A percentile compares a stretch with the other conserved stretches of the same genome.
Conservation (phyloP, 257 asterid genomes). For the Penstemon eatonii region DNA sequence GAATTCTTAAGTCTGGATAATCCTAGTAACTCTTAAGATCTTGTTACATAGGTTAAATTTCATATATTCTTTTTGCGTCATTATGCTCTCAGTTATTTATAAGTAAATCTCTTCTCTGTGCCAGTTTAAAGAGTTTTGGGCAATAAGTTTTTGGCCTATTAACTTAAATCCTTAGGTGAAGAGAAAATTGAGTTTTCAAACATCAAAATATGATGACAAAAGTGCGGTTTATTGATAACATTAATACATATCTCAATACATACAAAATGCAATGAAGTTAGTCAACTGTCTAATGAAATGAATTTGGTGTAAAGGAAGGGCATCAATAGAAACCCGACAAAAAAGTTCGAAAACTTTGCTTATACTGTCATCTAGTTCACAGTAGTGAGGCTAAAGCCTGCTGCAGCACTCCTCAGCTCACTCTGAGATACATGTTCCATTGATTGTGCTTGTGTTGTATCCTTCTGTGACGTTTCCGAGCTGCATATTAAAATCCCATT, state of each 20-base stretch:
- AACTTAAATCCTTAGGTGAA: too few relatives aligned
- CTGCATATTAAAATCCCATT: slow-evolving; percentile 22
- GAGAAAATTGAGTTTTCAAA: background rate
- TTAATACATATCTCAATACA: background rate
- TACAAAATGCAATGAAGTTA: background rate
- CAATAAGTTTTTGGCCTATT: too few relatives aligned
- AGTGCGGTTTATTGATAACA: background rate
- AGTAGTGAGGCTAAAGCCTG: slow-evolving; percentile 42
- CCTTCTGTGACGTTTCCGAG: slow-evolving; percentile 37
- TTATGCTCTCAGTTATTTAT: background rate
- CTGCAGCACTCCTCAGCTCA: slow-evolving; percentile 49
- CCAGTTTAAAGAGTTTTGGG: too few relatives aligned
- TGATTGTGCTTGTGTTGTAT: slow-evolving; percentile 12
- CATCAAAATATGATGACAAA: background rate
- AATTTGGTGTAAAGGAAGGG: background rate
- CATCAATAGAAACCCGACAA: background rate
- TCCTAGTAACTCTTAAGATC: background rate
- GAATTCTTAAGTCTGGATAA: slow-evolving; percentile 34
- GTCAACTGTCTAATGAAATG: background rate
- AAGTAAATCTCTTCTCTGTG: too few relatives aligned
- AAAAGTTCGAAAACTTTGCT: background rate
- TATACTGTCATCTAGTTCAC: slow-evolving; percentile 19
- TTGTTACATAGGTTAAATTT: slow-evolving; percentile 16
- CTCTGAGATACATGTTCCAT: slow-evolving; percentile 23
- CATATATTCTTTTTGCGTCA: slow-evolving; percentile 1